Conservation (phyloP, 768 basidiomycete species). For the Serendipita sp. region DNA sequence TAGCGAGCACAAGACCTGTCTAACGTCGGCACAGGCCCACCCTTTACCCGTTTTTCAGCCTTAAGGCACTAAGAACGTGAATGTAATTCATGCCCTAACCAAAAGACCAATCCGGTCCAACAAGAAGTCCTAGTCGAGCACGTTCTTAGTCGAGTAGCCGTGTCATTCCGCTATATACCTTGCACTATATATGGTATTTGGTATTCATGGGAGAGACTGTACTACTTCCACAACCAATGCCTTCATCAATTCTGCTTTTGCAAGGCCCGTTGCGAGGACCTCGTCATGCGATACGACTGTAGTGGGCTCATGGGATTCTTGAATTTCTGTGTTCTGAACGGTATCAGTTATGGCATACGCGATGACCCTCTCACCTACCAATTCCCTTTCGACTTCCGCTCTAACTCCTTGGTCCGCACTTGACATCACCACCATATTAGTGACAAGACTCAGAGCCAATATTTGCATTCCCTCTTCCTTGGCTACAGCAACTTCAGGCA, state of each 20-base stretch:
- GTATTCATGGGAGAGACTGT: slow-evolving; percentile 7
- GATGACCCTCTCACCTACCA: slow-evolving; percentile 15
- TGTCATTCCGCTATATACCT: background rate
- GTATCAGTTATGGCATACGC: slow-evolving; percentile 1
- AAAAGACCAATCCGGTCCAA: background rate
- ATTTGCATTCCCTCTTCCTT: slow-evolving; percentile 59
- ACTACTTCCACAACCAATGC: slow-evolving; percentile 52
- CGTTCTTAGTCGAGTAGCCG: background rate
- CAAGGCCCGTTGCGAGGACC: slow-evolving; percentile 47
- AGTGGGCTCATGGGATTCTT: slow-evolving; percentile 24
- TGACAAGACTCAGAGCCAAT: slow-evolving; percentile 69
- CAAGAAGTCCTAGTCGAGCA: background rate
- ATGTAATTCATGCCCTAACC: too few relatives aligned
- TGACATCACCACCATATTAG: slow-evolving; percentile 69
- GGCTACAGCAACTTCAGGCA: slow-evolving; percentile 76
- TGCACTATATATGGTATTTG: background rate
- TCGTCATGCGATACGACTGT: slow-evolving; percentile 62
- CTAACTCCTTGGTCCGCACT: slow-evolving; percentile 48
- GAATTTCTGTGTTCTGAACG: slow-evolving; percentile 43
- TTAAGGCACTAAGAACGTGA: too few relatives aligned
- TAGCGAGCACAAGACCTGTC: background rate
- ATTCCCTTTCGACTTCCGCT: slow-evolving; percentile 66
- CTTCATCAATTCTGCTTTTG: slow-evolving; percentile 59
- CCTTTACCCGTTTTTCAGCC: slow-evolving; percentile 56
- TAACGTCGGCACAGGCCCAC: slow-evolving; percentile 32